Base-by-base conservation (phyloP, 352 stramenopile species). In the Phytopythium ostracodes region DNA sequence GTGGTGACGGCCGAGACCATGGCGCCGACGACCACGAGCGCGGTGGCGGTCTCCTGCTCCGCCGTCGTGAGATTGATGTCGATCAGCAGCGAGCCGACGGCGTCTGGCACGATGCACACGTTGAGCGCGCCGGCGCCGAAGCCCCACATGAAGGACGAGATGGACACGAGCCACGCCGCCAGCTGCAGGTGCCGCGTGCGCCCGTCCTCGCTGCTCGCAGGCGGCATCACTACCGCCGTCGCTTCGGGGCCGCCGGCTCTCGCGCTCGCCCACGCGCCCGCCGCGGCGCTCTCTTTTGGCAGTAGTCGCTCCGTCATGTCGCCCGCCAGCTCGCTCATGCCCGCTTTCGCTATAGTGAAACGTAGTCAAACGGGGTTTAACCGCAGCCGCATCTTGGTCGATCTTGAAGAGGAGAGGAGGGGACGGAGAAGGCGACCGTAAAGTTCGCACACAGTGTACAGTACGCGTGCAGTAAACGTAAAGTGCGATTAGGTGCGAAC, bases 71-170 rank as follows among this genome's bases (percentile, higher is more conserved):
- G 77, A 35, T 88, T 86, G 60, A 94, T 88, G 22, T 92, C 83
- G 27, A 78, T 57, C 6, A 94, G 71, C 25, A 94, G 66, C 46
- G 84, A 94, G 0, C 84, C 84, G 3, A 87, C 52, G 14, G 82
- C 84, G 36, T 94, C 72, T 0, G 81, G 79, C 0, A 91, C 77
- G 60, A 94, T 88, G 56, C 84, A 94, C 8, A 94, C 80, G 56
- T 94, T 94, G 12, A 94, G 71, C 35, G 89, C 84, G 7, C 77
- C 66, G 31, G 79, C 69, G 33, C 77, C 73, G 55, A 90, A 92
- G 27, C 84, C 84, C 80, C 84, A 94, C 56, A 94, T 77, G 53
- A 94, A 91, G 36, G 82, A 92, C 11, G 82, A 91, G 44, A 94
- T 70, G 40, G 82, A 75, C 49, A 94, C 72, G 36, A 94, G 59